Base-by-base conservation (phyloP, 805 yeast genomes). In the Starmera dryadoides region DNA sequence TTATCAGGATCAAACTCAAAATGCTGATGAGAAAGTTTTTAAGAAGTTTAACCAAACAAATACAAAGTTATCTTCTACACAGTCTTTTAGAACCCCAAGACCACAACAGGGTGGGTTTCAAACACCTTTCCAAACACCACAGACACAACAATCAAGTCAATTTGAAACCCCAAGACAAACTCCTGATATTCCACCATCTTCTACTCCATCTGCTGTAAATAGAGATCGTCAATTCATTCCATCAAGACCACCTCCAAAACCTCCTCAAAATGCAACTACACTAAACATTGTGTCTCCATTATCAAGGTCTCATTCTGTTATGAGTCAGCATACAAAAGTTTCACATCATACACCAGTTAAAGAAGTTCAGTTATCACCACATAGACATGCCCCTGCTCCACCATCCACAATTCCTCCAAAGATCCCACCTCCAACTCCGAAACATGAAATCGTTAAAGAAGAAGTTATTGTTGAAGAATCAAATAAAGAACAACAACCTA, bases 221-320 rank as follows among this genome's bases (percentile, higher is more conserved):
- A 48, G 40, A 25, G 74, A 63, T 39, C 53, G 48, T 21, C 78
- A 69, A 49, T 79, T 71, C 45, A 77, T 79, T 38, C 86, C 85
- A 4, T 71, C 77, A 38, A 65, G 86, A 44, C 85, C 86, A 0
- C 83, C 86, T 0, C 86, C 86, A 25, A 75, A 71, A 48, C 84
- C 85, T 10, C 75, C 73, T 4, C 55, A 49, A 28, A 37, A 38
- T 4, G 31, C 42, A 2, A 50, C 57, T 4, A 34, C 53, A 4
- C 43, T 56, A 26, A 43, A 23, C 30, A 40, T 53, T 20, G 50
- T 55, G 1, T 56, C 65, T 0, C 62, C 63, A 25, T 39, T 53
- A 23, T 48, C 55, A 12, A 50, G 54, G 37, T 39, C 42, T 4
- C 39, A 32, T 31, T 45, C 58, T 35, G 34, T 36, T 26, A 35